Evolutionary conservation across 2,329 filamentous ascomycete genomes (phyloP).

Genomic region (Orbilia ellipsospora): DNA sequence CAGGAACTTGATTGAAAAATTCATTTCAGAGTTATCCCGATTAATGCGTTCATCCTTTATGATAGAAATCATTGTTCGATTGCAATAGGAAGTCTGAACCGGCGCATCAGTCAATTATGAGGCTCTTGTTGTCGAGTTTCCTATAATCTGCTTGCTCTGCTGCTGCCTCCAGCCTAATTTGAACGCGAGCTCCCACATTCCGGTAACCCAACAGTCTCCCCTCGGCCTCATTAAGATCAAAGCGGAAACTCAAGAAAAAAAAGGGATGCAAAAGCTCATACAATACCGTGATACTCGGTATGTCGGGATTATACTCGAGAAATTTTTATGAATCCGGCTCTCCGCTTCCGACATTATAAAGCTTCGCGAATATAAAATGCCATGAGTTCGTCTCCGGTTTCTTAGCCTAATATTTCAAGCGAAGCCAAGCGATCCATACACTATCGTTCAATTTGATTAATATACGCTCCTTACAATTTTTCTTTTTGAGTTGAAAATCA

Average conservation of each 20-base stretch:
- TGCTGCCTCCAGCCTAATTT: not conserved
- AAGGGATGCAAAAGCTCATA: not conserved
- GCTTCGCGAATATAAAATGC: too few relatives aligned
- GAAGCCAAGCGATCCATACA: not conserved
- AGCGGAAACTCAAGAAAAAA: conserved; percentile 3
- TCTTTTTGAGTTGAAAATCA: not conserved
- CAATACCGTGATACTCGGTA: conserved; percentile 13
- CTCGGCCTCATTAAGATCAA: conserved; percentile 5
- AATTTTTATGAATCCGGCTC: not conserved
- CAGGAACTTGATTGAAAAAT: too few relatives aligned
- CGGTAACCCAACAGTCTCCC: not conserved
- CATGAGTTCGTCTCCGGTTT: not conserved
- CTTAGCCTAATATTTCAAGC: not conserved
- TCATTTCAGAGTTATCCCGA: too few relatives aligned
- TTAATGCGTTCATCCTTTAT: too few relatives aligned
- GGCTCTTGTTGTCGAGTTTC: too few relatives aligned
- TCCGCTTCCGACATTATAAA: not conserved
- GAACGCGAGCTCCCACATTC: conserved; percentile 5
- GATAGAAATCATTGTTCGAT: too few relatives aligned
- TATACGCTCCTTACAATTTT: not conserved
- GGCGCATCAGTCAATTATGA: too few relatives aligned
- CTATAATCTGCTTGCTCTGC: too few relatives aligned
- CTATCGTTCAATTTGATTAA: not conserved
- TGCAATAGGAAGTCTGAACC: too few relatives aligned
- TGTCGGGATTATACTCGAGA: not conserved